These are phyloP conservation scores for Saturnispora mendoncae DNA, from an alignment of 805 yeast species.

Conservation along the genomic window DNA sequence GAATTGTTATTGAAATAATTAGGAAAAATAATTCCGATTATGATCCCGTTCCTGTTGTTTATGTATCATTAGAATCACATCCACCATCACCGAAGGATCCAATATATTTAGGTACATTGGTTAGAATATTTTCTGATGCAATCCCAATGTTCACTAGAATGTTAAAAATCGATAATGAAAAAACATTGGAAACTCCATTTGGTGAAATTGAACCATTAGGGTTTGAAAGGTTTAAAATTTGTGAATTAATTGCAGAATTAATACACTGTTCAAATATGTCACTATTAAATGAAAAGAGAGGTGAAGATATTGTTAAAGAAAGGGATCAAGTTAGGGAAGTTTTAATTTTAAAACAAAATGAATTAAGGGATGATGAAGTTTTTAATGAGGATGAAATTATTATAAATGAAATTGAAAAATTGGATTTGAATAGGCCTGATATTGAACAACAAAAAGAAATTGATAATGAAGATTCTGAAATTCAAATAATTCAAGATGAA, in stretches of 20 bases:
- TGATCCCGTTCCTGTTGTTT: conserved; percentile 78
- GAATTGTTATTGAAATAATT: conserved; percentile 87
- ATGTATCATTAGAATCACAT: conserved; percentile 74
- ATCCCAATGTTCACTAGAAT: conserved; percentile 62
- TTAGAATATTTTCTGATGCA: conserved; percentile 64
- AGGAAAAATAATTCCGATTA: conserved; percentile 95
- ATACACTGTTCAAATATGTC: conserved; percentile 98
- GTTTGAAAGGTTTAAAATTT: conserved; percentile 80
- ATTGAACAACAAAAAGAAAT: conserved; percentile 14
- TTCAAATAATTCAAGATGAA: conserved; percentile 17
- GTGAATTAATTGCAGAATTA: conserved; percentile 89
- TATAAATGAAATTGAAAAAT: conserved; percentile 27
- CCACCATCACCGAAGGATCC: conserved; percentile 94
- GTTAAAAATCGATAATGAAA: conserved; percentile 34
- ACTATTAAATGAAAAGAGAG: conserved; percentile 65
- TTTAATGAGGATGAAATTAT: conserved; percentile 28
- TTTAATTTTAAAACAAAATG: conserved; percentile 30
- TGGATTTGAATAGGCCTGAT: conserved; percentile 22
- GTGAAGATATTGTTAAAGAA: conserved; percentile 56
- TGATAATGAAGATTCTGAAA: conserved; percentile 15
- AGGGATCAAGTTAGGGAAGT: conserved; percentile 58
- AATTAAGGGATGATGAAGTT: conserved; percentile 23
- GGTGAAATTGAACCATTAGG: conserved; percentile 72
- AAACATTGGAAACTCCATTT: conserved; percentile 50
- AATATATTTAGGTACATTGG: conserved; percentile 79